Percentiles rank a stretch among this genome's conserved stretches.
Conservation (phyloP, 495 filamentous ascomycete genomes). For the Penicillium angulare region DNA sequence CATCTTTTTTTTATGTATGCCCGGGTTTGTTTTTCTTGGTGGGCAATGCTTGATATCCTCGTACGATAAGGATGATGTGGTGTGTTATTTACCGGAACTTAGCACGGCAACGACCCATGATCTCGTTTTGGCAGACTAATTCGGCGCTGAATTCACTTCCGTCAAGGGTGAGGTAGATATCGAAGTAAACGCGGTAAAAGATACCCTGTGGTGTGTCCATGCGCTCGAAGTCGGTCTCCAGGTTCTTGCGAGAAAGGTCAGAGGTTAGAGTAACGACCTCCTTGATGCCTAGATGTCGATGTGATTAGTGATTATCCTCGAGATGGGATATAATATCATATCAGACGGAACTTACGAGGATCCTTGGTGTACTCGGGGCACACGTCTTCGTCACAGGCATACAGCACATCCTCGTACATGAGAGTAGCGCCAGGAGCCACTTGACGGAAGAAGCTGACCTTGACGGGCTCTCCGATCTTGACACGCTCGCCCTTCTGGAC, state of each 20-base stretch:
- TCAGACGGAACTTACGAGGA: slow-evolving; percentile 72
- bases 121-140: slow-evolving; percentile 96
- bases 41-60: slow-evolving; percentile 4
- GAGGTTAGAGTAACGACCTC: slow-evolving; percentile 98
- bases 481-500: slow-evolving; percentile 98
- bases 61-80: not conserved
- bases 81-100: slow-evolving; percentile 59
- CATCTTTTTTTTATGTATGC: not conserved
- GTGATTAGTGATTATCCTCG: not conserved
- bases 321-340: not conserved
- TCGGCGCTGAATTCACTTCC: slow-evolving; percentile 98
- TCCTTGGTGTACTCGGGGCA: slow-evolving; percentile 99
- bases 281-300: slow-evolving; percentile 75
- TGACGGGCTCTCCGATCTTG: slow-evolving; percentile 98
- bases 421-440: slow-evolving; percentile 95
- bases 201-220: slow-evolving; percentile 99
- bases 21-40: not conserved
- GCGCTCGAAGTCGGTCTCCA: slow-evolving; percentile 98
- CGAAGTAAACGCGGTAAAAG: slow-evolving; percentile 85
- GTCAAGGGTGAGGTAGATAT: slow-evolving; percentile 91
- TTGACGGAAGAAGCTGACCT: slow-evolving; percentile 98
- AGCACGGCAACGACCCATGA: slow-evolving; percentile 95
- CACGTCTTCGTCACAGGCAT: slow-evolving; percentile 96
- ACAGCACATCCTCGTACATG: slow-evolving; percentile 99
- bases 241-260: slow-evolving; percentile 94